Conservation (phyloP, 129 eudicot species). For the Tagetes erecta region DNA sequence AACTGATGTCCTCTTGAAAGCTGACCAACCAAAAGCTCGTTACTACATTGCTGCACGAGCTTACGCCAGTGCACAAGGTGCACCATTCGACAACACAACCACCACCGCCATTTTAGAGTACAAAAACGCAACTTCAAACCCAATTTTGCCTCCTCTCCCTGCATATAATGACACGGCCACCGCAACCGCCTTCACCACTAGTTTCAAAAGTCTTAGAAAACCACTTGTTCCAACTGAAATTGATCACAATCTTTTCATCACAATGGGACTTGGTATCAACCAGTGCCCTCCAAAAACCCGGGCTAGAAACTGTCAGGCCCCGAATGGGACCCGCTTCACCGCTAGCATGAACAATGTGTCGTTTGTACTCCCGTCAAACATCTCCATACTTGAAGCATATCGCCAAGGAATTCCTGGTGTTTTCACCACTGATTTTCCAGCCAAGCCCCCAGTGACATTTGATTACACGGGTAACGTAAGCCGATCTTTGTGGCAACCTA, state of each 20-base stretch:
- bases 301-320: conserved; percentile 66
- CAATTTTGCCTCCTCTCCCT: conserved; percentile 68
- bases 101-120: conserved; percentile 91
- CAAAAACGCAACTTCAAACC: conserved; percentile 52
- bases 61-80: conserved; percentile 82
- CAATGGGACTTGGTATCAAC: conserved; percentile 74
- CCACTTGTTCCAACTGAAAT: conserved; percentile 57
- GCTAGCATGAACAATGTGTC: conserved; percentile 96
- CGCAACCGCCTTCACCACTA: conserved; percentile 68
- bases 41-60: conserved; percentile 92
- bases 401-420: conserved; percentile 68
- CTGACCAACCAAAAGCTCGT: conserved; percentile 71
- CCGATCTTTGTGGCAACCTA: conserved; percentile 78
- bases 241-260: conserved; percentile 66
- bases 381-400: conserved; percentile 81
- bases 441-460: conserved; percentile 60
- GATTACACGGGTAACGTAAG: conserved; percentile 89
- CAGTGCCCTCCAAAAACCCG: conserved; percentile 60
- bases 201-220: conserved; percentile 58
- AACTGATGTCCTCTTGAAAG: conserved; percentile 77
- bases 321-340: conserved; percentile 83
- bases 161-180: conserved; percentile 81
- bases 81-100: conserved; percentile 87
- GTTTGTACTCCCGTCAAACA: conserved; percentile 71
- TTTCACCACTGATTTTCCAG: conserved; percentile 78